Percentiles rank a stretch among this genome's conserved stretches.
phyloP scores from a whole-genome alignment of 2,329 filamentous ascomycete genomes.

The Aquanectria penicillioides region DNA sequence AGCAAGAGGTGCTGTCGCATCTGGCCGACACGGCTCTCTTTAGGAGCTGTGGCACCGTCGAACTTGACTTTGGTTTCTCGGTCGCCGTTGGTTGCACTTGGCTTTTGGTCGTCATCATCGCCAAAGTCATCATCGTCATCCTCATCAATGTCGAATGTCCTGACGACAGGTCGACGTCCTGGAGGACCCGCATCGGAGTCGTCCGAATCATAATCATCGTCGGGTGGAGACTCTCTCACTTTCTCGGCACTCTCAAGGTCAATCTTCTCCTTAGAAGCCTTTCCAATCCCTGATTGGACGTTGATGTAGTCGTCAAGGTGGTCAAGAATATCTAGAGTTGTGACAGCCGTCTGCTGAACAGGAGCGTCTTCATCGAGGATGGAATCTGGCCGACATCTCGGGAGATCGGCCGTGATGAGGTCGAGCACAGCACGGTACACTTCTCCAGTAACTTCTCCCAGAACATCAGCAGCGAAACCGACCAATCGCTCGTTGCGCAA shows the following conservation, averaged over 20 bases:
- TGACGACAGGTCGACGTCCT: slow-evolving; percentile 21
- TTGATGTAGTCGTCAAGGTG: slow-evolving; percentile 63
- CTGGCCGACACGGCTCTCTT: slow-evolving; percentile 62
- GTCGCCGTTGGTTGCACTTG: slow-evolving; percentile 45
- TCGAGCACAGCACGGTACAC: slow-evolving; percentile 81
- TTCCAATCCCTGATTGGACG: slow-evolving; percentile 67
- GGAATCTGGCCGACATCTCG: slow-evolving; percentile 72
- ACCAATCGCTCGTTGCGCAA: slow-evolving; percentile 83
- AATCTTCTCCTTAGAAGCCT: slow-evolving; percentile 58
- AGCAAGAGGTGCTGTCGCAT: slow-evolving; percentile 80
- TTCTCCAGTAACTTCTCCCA: slow-evolving; percentile 78
- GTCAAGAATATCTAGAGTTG: slow-evolving; percentile 66
- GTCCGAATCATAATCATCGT: slow-evolving; percentile 48
- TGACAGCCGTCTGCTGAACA: slow-evolving; percentile 52
- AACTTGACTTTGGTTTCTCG: slow-evolving; percentile 60
- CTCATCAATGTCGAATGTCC: slow-evolving; percentile 37
- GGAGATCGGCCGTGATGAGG: slow-evolving; percentile 73
- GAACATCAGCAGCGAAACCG: slow-evolving; percentile 74
- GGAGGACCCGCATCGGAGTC: slow-evolving; percentile 46
- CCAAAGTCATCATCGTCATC: slow-evolving; percentile 48
- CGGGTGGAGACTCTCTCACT: slow-evolving; percentile 51
- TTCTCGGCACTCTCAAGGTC: slow-evolving; percentile 60
- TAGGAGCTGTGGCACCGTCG: slow-evolving; percentile 55
- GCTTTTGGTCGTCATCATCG: slow-evolving; percentile 40
- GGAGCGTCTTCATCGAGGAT: slow-evolving; percentile 46